These are phyloP conservation scores for Tetrahymena malaccensis DNA, from an alignment of 73 alveolate species.

Conservation along the genomic window DNA sequence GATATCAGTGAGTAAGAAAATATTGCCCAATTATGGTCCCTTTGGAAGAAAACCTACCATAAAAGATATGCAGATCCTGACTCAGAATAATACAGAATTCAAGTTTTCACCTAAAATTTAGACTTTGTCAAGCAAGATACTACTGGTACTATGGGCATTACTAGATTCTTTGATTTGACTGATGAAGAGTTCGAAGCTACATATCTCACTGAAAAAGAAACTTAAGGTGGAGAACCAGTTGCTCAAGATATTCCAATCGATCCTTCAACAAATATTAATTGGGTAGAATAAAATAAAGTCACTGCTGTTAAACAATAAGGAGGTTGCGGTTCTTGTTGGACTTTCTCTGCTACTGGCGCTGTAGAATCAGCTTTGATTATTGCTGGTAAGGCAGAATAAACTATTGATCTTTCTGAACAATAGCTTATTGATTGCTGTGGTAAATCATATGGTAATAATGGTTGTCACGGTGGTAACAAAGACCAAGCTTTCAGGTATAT, in stretches of 20 bases:
- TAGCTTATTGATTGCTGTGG: slow-evolving; percentile 53
- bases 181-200: slow-evolving; percentile 19
- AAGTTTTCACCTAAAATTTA: not conserved
- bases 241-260: not conserved
- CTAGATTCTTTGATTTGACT: slow-evolving; percentile 13
- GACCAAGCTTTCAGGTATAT: slow-evolving; percentile 22
- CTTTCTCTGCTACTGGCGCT: slow-evolving; percentile 56
- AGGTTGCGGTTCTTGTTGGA: slow-evolving; percentile 77
- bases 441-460: slow-evolving; percentile 7
- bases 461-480: slow-evolving; percentile 48
- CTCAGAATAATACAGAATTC: not conserved
- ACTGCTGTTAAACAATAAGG: slow-evolving; percentile 68
- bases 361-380: slow-evolving; percentile 43
- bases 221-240: not conserved
- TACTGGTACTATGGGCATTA: slow-evolving; percentile 1
- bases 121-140: not conserved
- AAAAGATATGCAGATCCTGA: not conserved
- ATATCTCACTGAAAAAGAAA: not conserved
- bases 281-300: slow-evolving; percentile 13
- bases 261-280: not conserved
- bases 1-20: not conserved
- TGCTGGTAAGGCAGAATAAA: not conserved
- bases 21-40: not conserved
- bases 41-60: not conserved
- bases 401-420: slow-evolving; percentile 45